These are phyloP conservation scores for Arthromyces matolae DNA, from an alignment of 768 basidiomycete species.

Conservation along the genomic window DNA sequence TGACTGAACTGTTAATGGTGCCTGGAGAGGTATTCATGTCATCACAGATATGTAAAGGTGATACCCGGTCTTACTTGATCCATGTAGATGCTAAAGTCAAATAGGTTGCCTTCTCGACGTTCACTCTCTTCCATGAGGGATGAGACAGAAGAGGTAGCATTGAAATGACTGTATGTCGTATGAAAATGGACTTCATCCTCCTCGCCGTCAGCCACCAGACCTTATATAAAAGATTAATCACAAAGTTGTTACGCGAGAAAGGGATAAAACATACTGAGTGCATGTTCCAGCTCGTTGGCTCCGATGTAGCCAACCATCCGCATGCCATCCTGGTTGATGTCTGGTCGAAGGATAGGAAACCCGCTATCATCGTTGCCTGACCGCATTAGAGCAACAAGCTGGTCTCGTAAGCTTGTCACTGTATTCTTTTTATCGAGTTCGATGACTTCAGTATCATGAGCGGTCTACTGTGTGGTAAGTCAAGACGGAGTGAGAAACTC, in stretches of 20 bases:
- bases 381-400: conserved; percentile 55
- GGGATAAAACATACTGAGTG: conserved; percentile 55
- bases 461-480: conserved; percentile 42
- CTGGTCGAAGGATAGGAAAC: conserved; percentile 76
- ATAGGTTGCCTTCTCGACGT: conserved; percentile 42
- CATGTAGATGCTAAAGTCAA: conserved; percentile 87
- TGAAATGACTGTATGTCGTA: conserved; percentile 36
- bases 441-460: conserved; percentile 66
- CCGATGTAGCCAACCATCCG: conserved; percentile 90
- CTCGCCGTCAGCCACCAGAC: conserved; percentile 70
- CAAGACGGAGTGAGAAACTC: neutral
- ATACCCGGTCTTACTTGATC: conserved; percentile 63
- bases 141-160: conserved; percentile 55
- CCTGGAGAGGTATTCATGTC: conserved; percentile 38
- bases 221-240: conserved; percentile 38
- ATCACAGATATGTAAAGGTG: neutral
- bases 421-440: conserved; percentile 72
- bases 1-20: conserved; percentile 79
- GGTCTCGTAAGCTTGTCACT: conserved; percentile 67
- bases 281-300: conserved; percentile 90
- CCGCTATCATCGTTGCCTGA: conserved; percentile 74
- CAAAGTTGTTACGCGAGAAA: too few relatives aligned
- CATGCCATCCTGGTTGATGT: conserved; percentile 40
- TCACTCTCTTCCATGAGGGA: conserved; percentile 47
- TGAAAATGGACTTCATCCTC: conserved; percentile 68